Conservation (phyloP, 176 grass and related monocot genomes). For the Carex pumila region DNA sequence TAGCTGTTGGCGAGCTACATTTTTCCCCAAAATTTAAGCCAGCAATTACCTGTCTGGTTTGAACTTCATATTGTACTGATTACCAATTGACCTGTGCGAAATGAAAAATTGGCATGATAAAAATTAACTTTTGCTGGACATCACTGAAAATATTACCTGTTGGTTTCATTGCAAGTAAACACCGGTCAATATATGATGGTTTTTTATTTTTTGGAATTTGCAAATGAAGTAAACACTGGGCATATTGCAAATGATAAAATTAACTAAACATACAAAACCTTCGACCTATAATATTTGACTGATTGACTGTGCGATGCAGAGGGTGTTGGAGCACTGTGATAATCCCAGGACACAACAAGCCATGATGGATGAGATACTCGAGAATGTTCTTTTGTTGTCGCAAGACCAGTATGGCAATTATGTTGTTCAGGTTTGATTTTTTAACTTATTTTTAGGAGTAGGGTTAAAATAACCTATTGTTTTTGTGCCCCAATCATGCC, state of each 20-base stretch:
- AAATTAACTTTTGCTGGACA: background rate
- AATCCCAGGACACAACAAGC: slow-evolving; percentile 31
- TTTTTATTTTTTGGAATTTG: background rate
- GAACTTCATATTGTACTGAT: background rate
- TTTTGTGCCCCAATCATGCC: too few species aligned
- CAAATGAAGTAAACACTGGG: background rate
- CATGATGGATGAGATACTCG: slow-evolving; percentile 64
- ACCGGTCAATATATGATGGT: background rate
- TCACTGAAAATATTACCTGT: background rate
- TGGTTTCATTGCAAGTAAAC: background rate
- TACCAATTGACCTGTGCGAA: background rate
- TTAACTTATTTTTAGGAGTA: background rate
- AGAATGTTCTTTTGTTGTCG: slow-evolving; percentile 55
- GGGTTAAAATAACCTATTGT: too few species aligned
- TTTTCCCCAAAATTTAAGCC: background rate
- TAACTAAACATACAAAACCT: background rate
- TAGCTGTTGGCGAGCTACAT: background rate
- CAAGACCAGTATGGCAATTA: slow-evolving; percentile 91
- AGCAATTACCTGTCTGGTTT: background rate
- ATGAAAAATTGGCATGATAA: background rate
- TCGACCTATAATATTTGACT: background rate
- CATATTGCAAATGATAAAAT: background rate
- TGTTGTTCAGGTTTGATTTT: slow-evolving; percentile 66
- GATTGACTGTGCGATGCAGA: slow-evolving; percentile 18
- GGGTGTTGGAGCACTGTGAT: slow-evolving; percentile 41